phyloP scores from a whole-genome alignment of 2,329 filamentous ascomycete species.

The Sporothrix mexicana region DNA sequence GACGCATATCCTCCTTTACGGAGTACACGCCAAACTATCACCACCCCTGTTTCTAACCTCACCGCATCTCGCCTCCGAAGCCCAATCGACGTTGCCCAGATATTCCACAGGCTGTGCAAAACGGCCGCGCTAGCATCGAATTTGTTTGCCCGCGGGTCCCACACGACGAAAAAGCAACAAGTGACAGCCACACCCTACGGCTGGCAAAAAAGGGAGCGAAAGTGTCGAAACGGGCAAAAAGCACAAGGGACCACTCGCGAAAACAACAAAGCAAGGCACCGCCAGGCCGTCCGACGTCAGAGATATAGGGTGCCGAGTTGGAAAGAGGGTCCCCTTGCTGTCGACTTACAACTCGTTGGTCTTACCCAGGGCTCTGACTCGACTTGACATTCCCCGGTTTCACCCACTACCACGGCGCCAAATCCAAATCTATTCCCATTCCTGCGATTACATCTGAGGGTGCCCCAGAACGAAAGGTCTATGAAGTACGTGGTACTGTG shows the following conservation, averaged over 20 bases:
- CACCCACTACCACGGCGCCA: constrained; percentile 26
- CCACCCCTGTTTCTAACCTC: constrained; percentile 14
- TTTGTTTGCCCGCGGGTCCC: constrained; percentile 15
- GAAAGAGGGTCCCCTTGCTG: background rate
- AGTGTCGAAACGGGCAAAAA: constrained; percentile 1
- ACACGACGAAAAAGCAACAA: constrained; percentile 5
- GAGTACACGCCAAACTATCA: constrained; percentile 17
- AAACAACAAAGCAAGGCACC: background rate
- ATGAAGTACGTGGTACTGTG: no score
- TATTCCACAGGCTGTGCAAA: constrained; percentile 13
- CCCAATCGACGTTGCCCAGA: constrained; percentile 13
- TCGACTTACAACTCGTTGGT: constrained; percentile 9
- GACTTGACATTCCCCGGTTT: constrained; percentile 29
- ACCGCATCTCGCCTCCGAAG: background rate
- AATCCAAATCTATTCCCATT: background rate
- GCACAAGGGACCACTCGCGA: background rate
- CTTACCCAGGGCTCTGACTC: constrained; percentile 29
- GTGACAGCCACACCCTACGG: constrained; percentile 1
- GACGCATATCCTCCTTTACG: background rate
- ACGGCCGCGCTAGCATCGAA: constrained; percentile 25
- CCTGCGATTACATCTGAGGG: background rate
- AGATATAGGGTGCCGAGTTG: background rate
- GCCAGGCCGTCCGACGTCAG: constrained; percentile 11
- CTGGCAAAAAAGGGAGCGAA: constrained; percentile 11
- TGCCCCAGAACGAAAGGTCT: background rate